phyloP scores from a whole-genome alignment of 2,329 filamentous ascomycete genomes.

The Furcasterigmium furcatum region DNA sequence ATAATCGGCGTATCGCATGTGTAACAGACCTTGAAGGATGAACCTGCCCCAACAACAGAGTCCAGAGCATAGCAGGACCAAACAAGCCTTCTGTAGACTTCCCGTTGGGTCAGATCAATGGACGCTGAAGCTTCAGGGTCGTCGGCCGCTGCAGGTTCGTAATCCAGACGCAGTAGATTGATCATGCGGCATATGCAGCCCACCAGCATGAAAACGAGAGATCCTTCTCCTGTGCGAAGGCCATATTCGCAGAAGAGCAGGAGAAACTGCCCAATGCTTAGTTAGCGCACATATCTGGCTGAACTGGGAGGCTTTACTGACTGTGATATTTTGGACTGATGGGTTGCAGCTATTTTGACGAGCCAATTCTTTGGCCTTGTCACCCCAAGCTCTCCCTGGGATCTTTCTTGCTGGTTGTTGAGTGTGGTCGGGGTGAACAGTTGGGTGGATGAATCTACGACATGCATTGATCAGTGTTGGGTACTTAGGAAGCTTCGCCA shows the following conservation, averaged over 20 bases:
- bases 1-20: neutral
- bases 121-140: neutral
- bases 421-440: neutral
- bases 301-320: neutral
- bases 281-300: no score
- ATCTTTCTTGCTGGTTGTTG: neutral
- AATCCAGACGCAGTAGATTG: neutral
- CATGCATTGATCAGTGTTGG: no score
- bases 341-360: neutral
- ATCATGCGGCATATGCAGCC: neutral
- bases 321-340: neutral
- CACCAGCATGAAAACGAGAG: neutral
- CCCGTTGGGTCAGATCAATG: neutral
- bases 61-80: neutral
- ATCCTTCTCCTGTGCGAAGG: neutral
- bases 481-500: no score
- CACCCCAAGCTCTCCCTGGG: neutral
- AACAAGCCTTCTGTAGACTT: neutral
- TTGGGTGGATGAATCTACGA: no score
- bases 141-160: neutral
- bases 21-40: neutral
- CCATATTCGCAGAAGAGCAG: slow-evolving; percentile 1
- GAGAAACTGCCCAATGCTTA: no score
- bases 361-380: neutral
- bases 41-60: neutral